Percentiles rank a stretch among this genome's conserved stretches.
Conservation (phyloP, 805 yeast genomes). For the Candida nitratophila region DNA sequence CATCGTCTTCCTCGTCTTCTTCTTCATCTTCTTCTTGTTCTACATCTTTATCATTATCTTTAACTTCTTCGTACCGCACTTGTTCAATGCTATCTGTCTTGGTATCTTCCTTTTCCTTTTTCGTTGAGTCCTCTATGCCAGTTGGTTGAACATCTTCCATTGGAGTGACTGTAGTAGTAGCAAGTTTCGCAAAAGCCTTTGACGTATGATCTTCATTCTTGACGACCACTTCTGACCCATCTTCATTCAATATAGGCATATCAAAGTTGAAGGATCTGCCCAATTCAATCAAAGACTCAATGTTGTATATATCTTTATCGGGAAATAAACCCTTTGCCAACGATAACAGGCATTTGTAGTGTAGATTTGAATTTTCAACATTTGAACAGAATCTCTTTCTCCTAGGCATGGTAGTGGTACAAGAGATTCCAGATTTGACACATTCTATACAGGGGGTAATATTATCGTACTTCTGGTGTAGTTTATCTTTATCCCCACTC, state of each 20-base stretch:
- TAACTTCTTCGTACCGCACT: neutral
- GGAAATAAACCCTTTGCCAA: conserved; percentile 36
- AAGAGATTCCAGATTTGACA: conserved; percentile 27
- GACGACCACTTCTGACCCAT: too few species aligned
- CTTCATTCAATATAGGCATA: conserved; percentile 24
- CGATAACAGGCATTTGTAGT: conserved; percentile 33
- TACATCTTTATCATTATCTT: neutral
- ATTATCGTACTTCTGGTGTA: conserved; percentile 28
- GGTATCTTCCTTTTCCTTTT: neutral
- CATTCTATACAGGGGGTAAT: conserved; percentile 35
- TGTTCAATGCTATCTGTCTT: neutral
- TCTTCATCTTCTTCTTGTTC: neutral
- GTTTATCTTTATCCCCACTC: conserved; percentile 5
- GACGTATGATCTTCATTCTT: too few species aligned
- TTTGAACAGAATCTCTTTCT: conserved; percentile 35
- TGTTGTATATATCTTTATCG: conserved; percentile 34
- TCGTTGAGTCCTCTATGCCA: neutral
- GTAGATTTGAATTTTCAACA: conserved; percentile 34
- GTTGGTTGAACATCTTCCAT: neutral
- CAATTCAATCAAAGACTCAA: conserved; percentile 32
- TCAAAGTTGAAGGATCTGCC: conserved; percentile 26
- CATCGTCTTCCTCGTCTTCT: conserved; percentile 2
- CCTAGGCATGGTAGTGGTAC: conserved; percentile 35
- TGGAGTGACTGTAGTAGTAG: too few species aligned
- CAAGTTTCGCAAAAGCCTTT: too few species aligned